Conservation (phyloP, 768 basidiomycete species). For the Thelephora ganbajun region DNA sequence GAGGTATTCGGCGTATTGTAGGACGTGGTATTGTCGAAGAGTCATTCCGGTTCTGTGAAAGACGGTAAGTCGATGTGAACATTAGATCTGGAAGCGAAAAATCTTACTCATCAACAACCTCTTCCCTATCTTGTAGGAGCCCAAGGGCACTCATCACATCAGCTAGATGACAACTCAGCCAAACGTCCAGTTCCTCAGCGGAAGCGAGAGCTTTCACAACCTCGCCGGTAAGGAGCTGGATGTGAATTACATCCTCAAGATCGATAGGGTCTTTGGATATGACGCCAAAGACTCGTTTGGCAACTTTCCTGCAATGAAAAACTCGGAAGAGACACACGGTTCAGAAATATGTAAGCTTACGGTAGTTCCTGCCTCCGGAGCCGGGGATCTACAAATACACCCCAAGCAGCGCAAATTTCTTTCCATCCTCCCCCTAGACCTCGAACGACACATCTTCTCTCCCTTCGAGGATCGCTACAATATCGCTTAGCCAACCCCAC, state of each 20-base stretch:
- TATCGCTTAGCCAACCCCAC: slow-evolving; percentile 71
- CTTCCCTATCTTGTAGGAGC: slow-evolving; percentile 29
- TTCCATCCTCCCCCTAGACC: slow-evolving; percentile 85
- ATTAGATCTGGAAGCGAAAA: slow-evolving; percentile 2
- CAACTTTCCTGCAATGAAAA: slow-evolving; percentile 42
- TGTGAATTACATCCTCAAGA: slow-evolving; percentile 65
- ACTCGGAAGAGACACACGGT: not conserved
- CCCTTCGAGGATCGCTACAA: slow-evolving; percentile 76
- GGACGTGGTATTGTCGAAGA: slow-evolving; percentile 63
- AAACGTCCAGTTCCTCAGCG: slow-evolving; percentile 62
- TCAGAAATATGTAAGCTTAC: slow-evolving; percentile 34
- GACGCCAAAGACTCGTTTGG: slow-evolving; percentile 42
- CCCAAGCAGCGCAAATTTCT: slow-evolving; percentile 83
- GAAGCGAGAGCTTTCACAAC: slow-evolving; percentile 48
- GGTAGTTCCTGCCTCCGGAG: slow-evolving; percentile 73
- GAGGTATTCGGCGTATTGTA: slow-evolving; percentile 76
- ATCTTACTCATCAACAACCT: slow-evolving; percentile 46
- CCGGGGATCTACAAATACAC: slow-evolving; percentile 71
- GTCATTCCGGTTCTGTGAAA: slow-evolving; percentile 42
- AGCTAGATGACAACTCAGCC: slow-evolving; percentile 81
- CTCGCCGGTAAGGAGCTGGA: slow-evolving; percentile 57
- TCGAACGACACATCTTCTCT: slow-evolving; percentile 56
- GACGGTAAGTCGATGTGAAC: slow-evolving; percentile 1
- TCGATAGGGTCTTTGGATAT: slow-evolving; percentile 72
- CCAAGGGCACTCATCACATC: slow-evolving; percentile 75